Evolutionary conservation across 805 yeast genomes (phyloP).

Genomic region (Starmerella scarabaei): DNA sequence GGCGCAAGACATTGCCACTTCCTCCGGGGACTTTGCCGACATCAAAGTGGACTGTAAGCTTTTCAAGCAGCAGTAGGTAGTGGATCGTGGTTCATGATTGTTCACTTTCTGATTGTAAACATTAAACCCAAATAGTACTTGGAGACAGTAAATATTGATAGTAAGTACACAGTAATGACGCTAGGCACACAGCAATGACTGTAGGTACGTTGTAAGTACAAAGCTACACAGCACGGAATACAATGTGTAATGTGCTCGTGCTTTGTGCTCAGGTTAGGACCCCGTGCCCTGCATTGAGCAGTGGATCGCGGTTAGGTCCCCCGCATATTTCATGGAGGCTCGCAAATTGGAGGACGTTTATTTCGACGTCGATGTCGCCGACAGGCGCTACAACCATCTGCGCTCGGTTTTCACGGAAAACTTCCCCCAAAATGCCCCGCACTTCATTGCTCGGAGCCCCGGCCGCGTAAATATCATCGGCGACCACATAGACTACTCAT

Average conservation of each 20-base stretch:
- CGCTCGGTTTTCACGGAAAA: background rate
- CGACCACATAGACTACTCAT: conserved; percentile 60
- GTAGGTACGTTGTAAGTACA: too few species aligned
- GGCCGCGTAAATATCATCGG: conserved; percentile 66
- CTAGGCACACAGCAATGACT: too few species aligned
- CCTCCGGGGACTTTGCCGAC: conserved; percentile 8
- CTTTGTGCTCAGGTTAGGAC: too few species aligned
- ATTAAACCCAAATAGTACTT: too few species aligned
- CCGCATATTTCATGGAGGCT: background rate
- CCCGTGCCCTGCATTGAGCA: too few species aligned
- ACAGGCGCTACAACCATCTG: conserved; percentile 6
- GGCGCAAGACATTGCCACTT: conserved; percentile 11
- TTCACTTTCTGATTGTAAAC: too few species aligned
- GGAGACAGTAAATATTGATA: too few species aligned
- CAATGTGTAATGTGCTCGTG: too few species aligned
- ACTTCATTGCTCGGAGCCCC: conserved; percentile 50
- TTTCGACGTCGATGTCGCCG: conserved; percentile 8
- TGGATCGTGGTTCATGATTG: too few species aligned
- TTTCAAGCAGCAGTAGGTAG: background rate
- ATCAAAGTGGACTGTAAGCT: conserved; percentile 9
- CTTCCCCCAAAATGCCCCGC: conserved; percentile 16
- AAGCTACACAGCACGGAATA: too few species aligned
- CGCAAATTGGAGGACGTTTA: conserved; percentile 5
- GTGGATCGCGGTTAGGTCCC: too few species aligned
- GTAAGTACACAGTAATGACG: too few species aligned